Conservation (phyloP, 768 basidiomycete species). For the Porpolomopsis calyptriformis region DNA sequence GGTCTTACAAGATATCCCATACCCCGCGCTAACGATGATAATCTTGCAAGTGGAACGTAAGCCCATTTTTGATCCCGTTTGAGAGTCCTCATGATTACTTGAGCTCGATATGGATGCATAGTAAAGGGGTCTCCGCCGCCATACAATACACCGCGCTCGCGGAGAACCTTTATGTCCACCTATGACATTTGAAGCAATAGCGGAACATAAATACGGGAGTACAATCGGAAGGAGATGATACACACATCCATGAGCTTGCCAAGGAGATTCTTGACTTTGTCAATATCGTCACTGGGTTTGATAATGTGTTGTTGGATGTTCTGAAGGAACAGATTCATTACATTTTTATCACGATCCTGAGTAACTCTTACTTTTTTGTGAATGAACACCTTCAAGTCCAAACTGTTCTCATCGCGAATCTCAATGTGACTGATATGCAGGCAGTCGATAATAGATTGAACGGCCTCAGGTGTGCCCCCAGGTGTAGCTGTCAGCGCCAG, state of each 20-base stretch:
- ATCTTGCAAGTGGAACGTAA: conserved; percentile 36
- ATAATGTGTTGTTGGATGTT: conserved; percentile 72
- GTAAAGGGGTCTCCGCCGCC: conserved; percentile 41
- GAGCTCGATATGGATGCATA: conserved; percentile 58
- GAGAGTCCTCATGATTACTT: conserved; percentile 31
- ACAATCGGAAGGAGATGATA: conserved; percentile 1
- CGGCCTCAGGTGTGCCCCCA: conserved; percentile 72
- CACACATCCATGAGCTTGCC: conserved; percentile 66
- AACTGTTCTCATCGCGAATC: conserved; percentile 81
- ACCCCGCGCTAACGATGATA: conserved; percentile 58
- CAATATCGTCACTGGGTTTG: conserved; percentile 56
- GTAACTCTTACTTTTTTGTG: conserved; percentile 60
- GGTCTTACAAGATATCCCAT: conserved; percentile 77
- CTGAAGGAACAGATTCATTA: conserved; percentile 26
- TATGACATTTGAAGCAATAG: conserved; percentile 10
- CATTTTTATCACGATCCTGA: neutral
- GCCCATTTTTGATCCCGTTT: conserved; percentile 36
- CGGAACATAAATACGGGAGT: neutral
- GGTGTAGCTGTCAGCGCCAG: conserved; percentile 95
- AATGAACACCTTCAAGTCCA: conserved; percentile 79
- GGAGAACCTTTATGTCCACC: conserved; percentile 26
- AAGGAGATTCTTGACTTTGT: conserved; percentile 55
- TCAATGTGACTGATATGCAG: conserved; percentile 94
- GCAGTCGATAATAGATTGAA: conserved; percentile 84
- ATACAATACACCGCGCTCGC: conserved; percentile 34